phyloP scores from a whole-genome alignment of 2,329 filamentous ascomycete genomes.

The Monosporascus sp. region DNA sequence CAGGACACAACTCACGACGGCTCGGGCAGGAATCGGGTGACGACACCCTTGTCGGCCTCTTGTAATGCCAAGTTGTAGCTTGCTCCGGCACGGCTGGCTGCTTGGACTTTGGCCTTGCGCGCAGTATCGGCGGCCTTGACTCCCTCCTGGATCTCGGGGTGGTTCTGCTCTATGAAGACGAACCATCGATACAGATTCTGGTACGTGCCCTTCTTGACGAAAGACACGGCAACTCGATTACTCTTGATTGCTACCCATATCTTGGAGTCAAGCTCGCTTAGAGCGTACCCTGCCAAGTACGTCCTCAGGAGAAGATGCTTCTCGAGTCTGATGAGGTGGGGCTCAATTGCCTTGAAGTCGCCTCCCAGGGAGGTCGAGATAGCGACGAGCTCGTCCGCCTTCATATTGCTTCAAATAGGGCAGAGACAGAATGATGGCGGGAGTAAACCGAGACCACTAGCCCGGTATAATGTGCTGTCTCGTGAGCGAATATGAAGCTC shows the following conservation, averaged over 20 bases:
- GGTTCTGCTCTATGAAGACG: conserved; percentile 73
- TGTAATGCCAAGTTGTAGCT: conserved; percentile 86
- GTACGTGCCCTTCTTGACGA: conserved; percentile 72
- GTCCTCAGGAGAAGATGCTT: conserved; percentile 83
- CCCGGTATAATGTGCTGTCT: neutral
- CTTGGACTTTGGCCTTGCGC: conserved; percentile 64
- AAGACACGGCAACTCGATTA: conserved; percentile 79
- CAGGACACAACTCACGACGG: conserved; percentile 59
- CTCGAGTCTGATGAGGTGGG: conserved; percentile 70
- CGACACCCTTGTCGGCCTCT: conserved; percentile 81
- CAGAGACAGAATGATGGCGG: neutral
- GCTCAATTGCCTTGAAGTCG: conserved; percentile 81
- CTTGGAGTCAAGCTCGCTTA: conserved; percentile 72
- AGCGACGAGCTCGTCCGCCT: conserved; percentile 50
- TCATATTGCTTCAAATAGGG: conserved; percentile 38
- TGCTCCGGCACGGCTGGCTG: conserved; percentile 69
- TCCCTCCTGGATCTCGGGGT: conserved; percentile 69
- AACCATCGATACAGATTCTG: conserved; percentile 84
- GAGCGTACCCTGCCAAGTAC: conserved; percentile 75
- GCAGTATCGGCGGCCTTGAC: conserved; percentile 65
- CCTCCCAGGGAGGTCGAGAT: conserved; percentile 47
- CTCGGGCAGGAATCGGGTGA: conserved; percentile 90
- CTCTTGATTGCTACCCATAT: conserved; percentile 79
- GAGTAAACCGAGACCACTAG: neutral
- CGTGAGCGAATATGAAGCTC: conserved; percentile 1